These are phyloP conservation scores for Terfezia claveryi DNA, from an alignment of 495 filamentous ascomycete species.

Conservation along the genomic window DNA sequence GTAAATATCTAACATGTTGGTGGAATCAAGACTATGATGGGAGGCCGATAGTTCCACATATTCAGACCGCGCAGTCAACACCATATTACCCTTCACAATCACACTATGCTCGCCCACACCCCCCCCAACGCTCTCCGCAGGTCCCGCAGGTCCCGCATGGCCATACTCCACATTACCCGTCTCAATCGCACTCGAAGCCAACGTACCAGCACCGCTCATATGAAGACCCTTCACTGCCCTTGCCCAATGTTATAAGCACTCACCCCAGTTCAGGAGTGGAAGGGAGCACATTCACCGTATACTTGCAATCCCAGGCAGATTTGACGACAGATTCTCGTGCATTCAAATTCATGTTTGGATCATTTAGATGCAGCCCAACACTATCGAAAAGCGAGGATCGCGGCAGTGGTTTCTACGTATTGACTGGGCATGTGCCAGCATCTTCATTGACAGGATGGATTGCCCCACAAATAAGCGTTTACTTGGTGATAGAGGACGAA, in stretches of 20 bases:
- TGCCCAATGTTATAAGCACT: constrained; percentile 43
- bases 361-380: constrained; percentile 39
- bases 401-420: constrained; percentile 41
- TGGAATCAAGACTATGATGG: constrained; percentile 26
- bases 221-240: constrained; percentile 25
- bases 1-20: too few relatives aligned
- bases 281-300: constrained; percentile 47
- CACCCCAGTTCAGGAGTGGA: constrained; percentile 41
- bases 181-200: constrained; percentile 12
- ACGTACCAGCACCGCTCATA: constrained; percentile 17
- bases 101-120: constrained; percentile 11
- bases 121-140: background rate
- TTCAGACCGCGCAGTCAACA: constrained; percentile 14
- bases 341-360: constrained; percentile 54
- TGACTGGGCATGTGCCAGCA: constrained; percentile 50
- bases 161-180: constrained; percentile 8
- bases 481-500: constrained; percentile 41
- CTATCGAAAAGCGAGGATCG: constrained; percentile 32
- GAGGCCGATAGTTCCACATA: constrained; percentile 22
- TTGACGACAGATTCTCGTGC: constrained; percentile 32
- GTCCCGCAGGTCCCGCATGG: constrained; percentile 6
- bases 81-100: constrained; percentile 13
- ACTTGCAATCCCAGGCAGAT: constrained; percentile 54
- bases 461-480: constrained; percentile 48
- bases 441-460: constrained; percentile 43